Percentiles rank a stretch among this genome's conserved stretches.
Conservation (phyloP, 208 protist genomes). For the Acanthamoeba divionensis region DNA sequence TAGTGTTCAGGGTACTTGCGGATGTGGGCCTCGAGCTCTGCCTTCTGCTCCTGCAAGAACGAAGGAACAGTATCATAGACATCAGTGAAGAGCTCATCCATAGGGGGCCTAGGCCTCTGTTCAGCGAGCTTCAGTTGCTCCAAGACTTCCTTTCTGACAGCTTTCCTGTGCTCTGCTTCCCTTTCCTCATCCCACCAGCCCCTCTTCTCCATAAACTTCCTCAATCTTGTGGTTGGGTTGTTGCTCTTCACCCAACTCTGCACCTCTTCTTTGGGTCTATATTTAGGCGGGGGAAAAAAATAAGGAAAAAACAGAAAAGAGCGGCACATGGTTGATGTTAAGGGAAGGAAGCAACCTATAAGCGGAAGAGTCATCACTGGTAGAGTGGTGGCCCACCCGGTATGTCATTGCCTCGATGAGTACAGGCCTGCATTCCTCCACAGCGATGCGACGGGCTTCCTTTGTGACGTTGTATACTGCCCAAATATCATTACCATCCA, state of each 20-base stretch:
- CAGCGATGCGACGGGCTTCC: slow-evolving; percentile 84
- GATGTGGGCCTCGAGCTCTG: slow-evolving; percentile 71
- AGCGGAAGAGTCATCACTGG: slow-evolving; percentile 91
- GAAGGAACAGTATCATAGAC: slow-evolving; percentile 74
- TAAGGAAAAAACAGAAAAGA: no score
- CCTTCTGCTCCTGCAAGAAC: slow-evolving; percentile 70
- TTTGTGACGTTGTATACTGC: slow-evolving; percentile 90
- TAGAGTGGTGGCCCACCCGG: slow-evolving; percentile 92
- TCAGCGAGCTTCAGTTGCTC: slow-evolving; percentile 67
- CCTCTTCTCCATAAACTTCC: slow-evolving; percentile 49
- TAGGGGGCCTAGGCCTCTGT: slow-evolving; percentile 67
- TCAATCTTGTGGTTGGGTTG: slow-evolving; percentile 61
- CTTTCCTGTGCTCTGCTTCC: slow-evolving; percentile 63
- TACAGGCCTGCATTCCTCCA: slow-evolving; percentile 84
- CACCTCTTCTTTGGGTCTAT: slow-evolving; percentile 69
- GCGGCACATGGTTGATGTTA: no score
- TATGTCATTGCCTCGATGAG: slow-evolving; percentile 96
- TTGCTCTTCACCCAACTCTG: slow-evolving; percentile 60
- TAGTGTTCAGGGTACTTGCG: slow-evolving; percentile 75
- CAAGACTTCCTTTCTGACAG: slow-evolving; percentile 58
- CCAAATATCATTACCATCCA: slow-evolving; percentile 95
- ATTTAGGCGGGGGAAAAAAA: no score
- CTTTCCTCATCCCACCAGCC: slow-evolving; percentile 70
- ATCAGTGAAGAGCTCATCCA: slow-evolving; percentile 74
- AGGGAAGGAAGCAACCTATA: no score